Evolutionary conservation across 441 rosid species (phyloP).

Genomic region (Arabidopsis lyrata): DNA sequence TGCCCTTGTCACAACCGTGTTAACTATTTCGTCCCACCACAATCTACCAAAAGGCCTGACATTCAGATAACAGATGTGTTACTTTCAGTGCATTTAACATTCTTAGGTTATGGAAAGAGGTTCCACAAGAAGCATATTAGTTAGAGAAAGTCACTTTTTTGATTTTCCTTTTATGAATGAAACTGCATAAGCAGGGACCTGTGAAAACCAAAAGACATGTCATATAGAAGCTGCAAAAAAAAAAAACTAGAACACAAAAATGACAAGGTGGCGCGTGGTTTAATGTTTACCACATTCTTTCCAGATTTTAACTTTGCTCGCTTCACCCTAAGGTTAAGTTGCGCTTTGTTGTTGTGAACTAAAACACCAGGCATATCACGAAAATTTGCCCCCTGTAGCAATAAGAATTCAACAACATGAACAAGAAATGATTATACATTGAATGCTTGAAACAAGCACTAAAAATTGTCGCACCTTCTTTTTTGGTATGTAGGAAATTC

Average conservation of each 20-base stretch:
- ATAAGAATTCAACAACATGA: constrained; percentile 8
- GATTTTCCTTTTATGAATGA: constrained; percentile 31
- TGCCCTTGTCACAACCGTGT: constrained; percentile 47
- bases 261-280: background rate
- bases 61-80: constrained; percentile 1
- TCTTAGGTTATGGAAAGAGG: background rate
- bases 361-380: constrained; percentile 44
- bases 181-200: constrained; percentile 52
- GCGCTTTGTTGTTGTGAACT: constrained; percentile 40
- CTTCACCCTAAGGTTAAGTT: constrained; percentile 9
- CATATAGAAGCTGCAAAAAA: background rate
- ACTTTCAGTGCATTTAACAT: background rate
- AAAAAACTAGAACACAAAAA: background rate
- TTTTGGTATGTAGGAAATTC: constrained; percentile 65
- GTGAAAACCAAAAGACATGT: background rate
- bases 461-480: constrained; percentile 49
- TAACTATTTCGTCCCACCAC: constrained; percentile 47
- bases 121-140: background rate
- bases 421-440: background rate
- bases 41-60: constrained; percentile 45
- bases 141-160: constrained; percentile 32
- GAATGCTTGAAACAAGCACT: background rate
- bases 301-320: constrained; percentile 45
- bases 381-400: constrained; percentile 46
- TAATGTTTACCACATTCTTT: constrained; percentile 41